Evolutionary conservation across 169 alveolate genomes (phyloP).

Genomic region (Babesia bovis): DNA sequence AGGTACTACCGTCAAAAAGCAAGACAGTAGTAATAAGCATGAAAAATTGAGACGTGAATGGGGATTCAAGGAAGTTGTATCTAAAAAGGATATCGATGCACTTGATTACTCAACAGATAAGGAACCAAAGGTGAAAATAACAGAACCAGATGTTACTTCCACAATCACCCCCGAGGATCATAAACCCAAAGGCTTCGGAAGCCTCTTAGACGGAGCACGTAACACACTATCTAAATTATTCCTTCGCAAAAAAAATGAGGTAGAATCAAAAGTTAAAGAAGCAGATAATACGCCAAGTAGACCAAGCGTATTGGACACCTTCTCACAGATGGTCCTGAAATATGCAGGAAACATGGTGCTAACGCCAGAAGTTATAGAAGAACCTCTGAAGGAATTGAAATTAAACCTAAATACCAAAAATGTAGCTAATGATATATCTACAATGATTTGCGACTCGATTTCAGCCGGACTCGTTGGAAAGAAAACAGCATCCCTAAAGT

Average conservation of each 20-base stretch:
- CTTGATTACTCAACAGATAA: conserved; percentile 55
- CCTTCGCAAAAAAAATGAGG: neutral
- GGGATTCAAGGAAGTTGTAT: conserved; percentile 29
- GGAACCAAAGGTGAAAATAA: neutral
- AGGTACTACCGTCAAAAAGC: neutral
- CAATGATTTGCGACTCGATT: conserved; percentile 61
- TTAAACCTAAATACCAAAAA: conserved; percentile 38
- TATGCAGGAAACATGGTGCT: conserved; percentile 61
- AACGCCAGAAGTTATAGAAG: conserved; percentile 41
- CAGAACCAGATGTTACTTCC: neutral
- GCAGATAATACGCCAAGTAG: neutral
- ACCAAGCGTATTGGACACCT: conserved; percentile 46
- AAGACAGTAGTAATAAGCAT: conserved; percentile 13
- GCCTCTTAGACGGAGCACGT: neutral
- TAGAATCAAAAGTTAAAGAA: neutral
- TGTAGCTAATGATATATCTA: conserved; percentile 62
- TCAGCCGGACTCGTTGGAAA: conserved; percentile 52
- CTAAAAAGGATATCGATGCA: conserved; percentile 60
- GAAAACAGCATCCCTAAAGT: conserved; percentile 55
- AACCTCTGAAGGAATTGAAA: conserved; percentile 53
- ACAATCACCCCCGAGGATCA: neutral
- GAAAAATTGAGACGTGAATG: conserved; percentile 30
- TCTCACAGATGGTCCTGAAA: conserved; percentile 49
- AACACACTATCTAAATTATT: neutral
- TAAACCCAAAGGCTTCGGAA: neutral